phyloP scores from a whole-genome alignment of 371 early-diverging fungal species.

The Mucor indicus region DNA sequence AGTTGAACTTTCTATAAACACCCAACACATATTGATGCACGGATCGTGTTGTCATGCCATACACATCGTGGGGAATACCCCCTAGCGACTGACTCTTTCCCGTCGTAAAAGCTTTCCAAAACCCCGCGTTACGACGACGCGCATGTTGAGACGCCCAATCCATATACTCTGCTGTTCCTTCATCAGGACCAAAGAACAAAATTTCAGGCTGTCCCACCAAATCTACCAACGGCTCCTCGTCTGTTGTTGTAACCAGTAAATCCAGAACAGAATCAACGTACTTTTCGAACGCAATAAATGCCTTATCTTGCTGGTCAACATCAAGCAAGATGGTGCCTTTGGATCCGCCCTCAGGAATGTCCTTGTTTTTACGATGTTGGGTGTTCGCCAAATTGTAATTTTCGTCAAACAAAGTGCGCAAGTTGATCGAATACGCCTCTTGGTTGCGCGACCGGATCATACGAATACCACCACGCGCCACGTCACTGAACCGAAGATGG shows the following conservation, averaged over 20 bases:
- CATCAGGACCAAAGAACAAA: conserved; percentile 98
- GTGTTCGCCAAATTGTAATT: conserved; percentile 96
- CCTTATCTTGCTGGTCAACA: conserved; percentile 91
- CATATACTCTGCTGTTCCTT: conserved; percentile 98
- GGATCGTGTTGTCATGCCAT: conserved; percentile 97
- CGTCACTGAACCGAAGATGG: conserved; percentile 96
- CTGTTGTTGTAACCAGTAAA: conserved; percentile 91
- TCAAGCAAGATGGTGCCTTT: conserved; percentile 97
- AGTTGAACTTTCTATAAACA: conserved; percentile 84
- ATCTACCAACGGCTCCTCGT: conserved; percentile 95
- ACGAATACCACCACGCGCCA: conserved; percentile 98
- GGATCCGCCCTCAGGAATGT: conserved; percentile 98
- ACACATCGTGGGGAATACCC: conserved; percentile 68
- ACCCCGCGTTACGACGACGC: conserved; percentile 82
- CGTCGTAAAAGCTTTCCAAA: conserved; percentile 99
- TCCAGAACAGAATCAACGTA: conserved; percentile 96
- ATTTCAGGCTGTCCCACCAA: conserved; percentile 90
- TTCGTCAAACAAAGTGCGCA: conserved; percentile 95
- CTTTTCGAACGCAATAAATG: conserved; percentile 96
- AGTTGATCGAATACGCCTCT: conserved; percentile 96
- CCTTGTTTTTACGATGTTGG: conserved; percentile 91
- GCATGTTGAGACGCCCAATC: conserved; percentile 99
- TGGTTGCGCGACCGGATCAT: conserved; percentile 94
- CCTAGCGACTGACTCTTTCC: conserved; percentile 95
- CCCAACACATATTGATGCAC: conserved; percentile 98